Percentiles rank a stretch among this genome's conserved stretches.
Conservation (phyloP, 768 basidiomycete genomes). For the Tulasnella sp. region DNA sequence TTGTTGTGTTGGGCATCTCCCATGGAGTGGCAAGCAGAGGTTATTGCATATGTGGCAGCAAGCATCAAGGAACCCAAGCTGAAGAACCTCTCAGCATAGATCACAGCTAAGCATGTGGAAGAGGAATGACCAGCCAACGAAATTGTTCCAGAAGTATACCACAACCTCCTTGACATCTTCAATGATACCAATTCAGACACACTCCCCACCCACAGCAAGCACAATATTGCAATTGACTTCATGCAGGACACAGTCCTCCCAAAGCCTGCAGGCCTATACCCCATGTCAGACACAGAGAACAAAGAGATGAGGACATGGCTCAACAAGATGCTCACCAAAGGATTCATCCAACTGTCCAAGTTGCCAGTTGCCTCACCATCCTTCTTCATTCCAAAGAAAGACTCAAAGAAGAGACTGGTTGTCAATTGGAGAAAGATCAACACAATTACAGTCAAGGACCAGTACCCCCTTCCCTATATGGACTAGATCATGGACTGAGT, state of each 20-base stretch:
- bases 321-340: conserved; percentile 30
- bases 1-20: too few species aligned
- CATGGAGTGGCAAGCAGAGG: too few species aligned
- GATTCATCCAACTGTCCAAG: conserved; percentile 29
- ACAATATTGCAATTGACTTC: conserved; percentile 31
- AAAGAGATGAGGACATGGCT: conserved; percentile 30
- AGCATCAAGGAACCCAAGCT: background rate
- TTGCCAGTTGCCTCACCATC: conserved; percentile 19
- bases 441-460: background rate
- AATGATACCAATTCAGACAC: conserved; percentile 22
- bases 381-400: conserved; percentile 16
- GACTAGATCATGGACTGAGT: background rate
- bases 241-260: conserved; percentile 24
- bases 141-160: conserved; percentile 26
- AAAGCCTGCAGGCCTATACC: conserved; percentile 28
- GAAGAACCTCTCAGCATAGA: background rate
- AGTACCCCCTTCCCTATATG: conserved; percentile 16
- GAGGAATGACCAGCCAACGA: background rate
- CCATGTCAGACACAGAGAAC: conserved; percentile 27
- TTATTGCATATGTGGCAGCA: too few species aligned
- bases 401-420: conserved; percentile 8
- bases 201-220: conserved; percentile 30
- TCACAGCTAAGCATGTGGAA: background rate
- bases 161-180: conserved; percentile 27
- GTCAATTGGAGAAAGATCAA: background rate